These are phyloP conservation scores for Melastoma malabathricum DNA, from an alignment of 345 rosid genomes.

Conservation along the genomic window DNA sequence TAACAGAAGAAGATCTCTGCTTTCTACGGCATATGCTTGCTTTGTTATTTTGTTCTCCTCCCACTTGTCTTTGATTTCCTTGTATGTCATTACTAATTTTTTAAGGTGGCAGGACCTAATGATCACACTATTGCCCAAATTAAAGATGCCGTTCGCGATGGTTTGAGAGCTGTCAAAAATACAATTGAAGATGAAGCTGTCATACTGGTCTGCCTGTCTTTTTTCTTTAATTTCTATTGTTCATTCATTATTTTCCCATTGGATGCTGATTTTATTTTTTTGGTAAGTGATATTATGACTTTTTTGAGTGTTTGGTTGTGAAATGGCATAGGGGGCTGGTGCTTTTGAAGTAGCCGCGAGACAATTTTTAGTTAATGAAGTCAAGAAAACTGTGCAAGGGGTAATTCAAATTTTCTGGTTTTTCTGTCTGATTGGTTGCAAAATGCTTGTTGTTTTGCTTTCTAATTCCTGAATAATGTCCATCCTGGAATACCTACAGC, in stretches of 20 bases:
- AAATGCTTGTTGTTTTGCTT: no score
- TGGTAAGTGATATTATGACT: no score
- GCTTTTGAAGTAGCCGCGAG: conserved; percentile 98
- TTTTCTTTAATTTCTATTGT: no score
- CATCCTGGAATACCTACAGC: conserved; percentile 24
- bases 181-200: conserved; percentile 89
- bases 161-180: conserved; percentile 88
- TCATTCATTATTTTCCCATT: no score
- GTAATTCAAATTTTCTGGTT: conserved; percentile 13
- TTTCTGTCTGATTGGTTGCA: no score
- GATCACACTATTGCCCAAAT: conserved; percentile 98
- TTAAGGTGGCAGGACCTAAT: conserved; percentile 57
- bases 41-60: background rate
- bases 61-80: background rate
- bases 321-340: conserved; percentile 72
- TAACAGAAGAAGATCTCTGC: conserved; percentile 10
- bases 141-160: conserved; percentile 96
- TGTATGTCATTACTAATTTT: background rate
- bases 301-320: background rate
- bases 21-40: background rate
- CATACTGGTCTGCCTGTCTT: conserved; percentile 39
- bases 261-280: background rate
- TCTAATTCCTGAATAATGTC: no score
- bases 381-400: conserved; percentile 92
- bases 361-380: conserved; percentile 66